phyloP scores from a whole-genome alignment of 768 basidiomycete species.

The Mycena pura region DNA sequence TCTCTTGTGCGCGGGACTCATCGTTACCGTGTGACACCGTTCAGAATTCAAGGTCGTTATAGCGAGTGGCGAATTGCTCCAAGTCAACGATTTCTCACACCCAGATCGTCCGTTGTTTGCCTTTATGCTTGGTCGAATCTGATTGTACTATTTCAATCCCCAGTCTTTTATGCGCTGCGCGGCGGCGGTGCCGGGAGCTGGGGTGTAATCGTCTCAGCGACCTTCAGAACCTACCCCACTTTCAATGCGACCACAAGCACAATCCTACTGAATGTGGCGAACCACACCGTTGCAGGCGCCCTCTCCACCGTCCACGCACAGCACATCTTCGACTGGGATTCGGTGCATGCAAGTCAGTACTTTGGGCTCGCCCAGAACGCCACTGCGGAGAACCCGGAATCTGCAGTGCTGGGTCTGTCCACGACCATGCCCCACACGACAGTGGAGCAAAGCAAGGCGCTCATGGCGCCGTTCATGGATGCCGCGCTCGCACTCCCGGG shows the following conservation, averaged over 20 bases:
- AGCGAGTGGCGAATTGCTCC: conserved; percentile 36
- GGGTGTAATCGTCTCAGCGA: conserved; percentile 45
- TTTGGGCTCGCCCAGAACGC: conserved; percentile 25
- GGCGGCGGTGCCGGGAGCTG: conserved; percentile 42
- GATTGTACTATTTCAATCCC: not conserved
- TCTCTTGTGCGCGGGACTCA: not conserved
- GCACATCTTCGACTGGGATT: conserved; percentile 45
- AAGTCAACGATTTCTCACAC: conserved; percentile 32
- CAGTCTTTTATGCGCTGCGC: conserved; percentile 39
- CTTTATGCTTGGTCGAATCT: not conserved
- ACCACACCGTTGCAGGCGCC: conserved; percentile 28
- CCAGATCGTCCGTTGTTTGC: conserved; percentile 29
- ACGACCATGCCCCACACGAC: conserved; percentile 15
- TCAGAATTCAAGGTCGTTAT: conserved; percentile 39
- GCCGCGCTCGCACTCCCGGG: conserved; percentile 27
- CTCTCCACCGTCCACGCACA: conserved; percentile 39
- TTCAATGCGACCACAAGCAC: conserved; percentile 36
- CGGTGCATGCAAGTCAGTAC: conserved; percentile 38
- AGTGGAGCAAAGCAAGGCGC: conserved; percentile 20
- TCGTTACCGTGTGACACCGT: not conserved
- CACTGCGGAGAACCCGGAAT: conserved; percentile 6
- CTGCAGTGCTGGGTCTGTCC: conserved; percentile 30
- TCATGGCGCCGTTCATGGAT: conserved; percentile 31
- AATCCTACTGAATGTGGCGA: conserved; percentile 22
- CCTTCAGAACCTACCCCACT: conserved; percentile 41